Conservation (phyloP, 2,329 filamentous ascomycete species). For the Exophiala lecanii-corni region DNA sequence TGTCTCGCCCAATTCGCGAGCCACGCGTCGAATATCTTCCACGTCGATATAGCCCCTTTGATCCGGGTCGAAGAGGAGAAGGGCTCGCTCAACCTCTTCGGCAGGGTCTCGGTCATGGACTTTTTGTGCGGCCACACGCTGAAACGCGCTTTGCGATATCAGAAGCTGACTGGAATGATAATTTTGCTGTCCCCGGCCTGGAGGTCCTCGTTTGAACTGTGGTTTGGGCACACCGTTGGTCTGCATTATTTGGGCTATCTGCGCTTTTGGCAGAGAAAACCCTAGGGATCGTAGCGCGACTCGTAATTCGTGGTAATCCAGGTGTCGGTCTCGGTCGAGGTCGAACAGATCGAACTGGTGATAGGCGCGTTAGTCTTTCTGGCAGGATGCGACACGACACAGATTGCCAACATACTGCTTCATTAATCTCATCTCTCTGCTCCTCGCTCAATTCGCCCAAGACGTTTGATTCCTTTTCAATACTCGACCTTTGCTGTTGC, state of each 20-base stretch:
- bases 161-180: conserved; percentile 63
- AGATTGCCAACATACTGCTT: conserved; percentile 87
- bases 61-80: conserved; percentile 87
- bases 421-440: conserved; percentile 86
- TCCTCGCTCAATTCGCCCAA: conserved; percentile 69
- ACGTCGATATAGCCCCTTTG: conserved; percentile 87
- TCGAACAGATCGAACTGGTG: conserved; percentile 87
- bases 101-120: conserved; percentile 79
- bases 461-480: conserved; percentile 44
- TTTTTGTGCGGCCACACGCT: conserved; percentile 70
- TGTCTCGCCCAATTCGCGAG: conserved; percentile 80
- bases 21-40: conserved; percentile 80
- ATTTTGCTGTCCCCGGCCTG: conserved; percentile 27
- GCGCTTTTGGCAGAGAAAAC: conserved; percentile 82
- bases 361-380: conserved; percentile 1
- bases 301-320: conserved; percentile 98
- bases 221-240: conserved; percentile 71
- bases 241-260: conserved; percentile 76
- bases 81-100: conserved; percentile 87
- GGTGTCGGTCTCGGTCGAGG: conserved; percentile 86
- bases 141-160: conserved; percentile 67
- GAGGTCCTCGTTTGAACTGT: conserved; percentile 43
- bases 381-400: conserved; percentile 21
- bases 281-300: conserved; percentile 93
- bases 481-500: conserved; percentile 35